These are phyloP conservation scores for Collariella sp. DNA, from an alignment of 495 filamentous ascomycete genomes.

Conservation along the genomic window DNA sequence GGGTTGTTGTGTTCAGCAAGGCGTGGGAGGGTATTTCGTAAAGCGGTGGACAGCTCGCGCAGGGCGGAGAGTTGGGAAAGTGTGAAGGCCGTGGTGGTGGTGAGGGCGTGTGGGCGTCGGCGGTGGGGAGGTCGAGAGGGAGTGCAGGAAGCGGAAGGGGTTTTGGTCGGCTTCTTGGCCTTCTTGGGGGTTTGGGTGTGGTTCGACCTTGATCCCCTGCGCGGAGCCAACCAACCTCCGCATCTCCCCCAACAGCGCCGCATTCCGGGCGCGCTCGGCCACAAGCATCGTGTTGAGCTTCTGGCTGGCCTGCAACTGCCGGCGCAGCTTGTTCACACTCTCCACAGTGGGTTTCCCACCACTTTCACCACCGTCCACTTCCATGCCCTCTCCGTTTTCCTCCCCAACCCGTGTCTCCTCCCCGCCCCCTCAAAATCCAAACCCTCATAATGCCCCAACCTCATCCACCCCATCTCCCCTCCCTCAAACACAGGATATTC, in stretches of 20 bases:
- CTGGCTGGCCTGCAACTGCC: constrained; percentile 70
- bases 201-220: background rate
- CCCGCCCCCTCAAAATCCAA: constrained; percentile 23
- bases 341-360: background rate
- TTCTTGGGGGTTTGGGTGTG: constrained; percentile 5
- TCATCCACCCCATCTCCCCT: constrained; percentile 66
- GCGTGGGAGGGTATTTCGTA: constrained; percentile 53
- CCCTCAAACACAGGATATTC: constrained; percentile 70
- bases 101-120: constrained; percentile 46
- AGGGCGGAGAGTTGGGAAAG: constrained; percentile 74
- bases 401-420: background rate
- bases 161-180: constrained; percentile 16
- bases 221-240: constrained; percentile 40
- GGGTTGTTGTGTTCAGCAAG: too few species aligned
- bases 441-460: constrained; percentile 74
- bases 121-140: constrained; percentile 33
- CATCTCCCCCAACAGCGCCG: constrained; percentile 58
- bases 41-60: constrained; percentile 51
- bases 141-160: constrained; percentile 45
- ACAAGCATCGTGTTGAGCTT: constrained; percentile 68
- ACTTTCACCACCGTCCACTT: too few species aligned
- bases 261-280: constrained; percentile 70
- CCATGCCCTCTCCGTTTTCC: constrained; percentile 12
- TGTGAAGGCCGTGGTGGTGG: constrained; percentile 70
- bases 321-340: constrained; percentile 54